phyloP scores from a whole-genome alignment of 1,139 yeast genomes.

The Candida pseudoviswanathii region DNA sequence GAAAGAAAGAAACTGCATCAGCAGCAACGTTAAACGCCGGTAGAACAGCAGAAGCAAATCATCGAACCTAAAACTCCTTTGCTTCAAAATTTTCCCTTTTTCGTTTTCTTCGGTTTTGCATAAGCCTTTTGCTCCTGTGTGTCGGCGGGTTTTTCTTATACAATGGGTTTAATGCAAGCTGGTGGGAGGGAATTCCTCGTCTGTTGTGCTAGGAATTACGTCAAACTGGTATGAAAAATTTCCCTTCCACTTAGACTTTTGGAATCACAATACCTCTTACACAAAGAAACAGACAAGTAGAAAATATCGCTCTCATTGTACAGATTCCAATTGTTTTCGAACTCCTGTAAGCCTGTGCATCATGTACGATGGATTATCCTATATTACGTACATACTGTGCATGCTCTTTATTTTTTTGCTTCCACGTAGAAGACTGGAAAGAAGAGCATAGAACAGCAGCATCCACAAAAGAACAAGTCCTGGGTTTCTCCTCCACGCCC shows the following conservation, averaged over 20 bases:
- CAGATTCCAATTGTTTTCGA: background rate
- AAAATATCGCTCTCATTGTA: background rate
- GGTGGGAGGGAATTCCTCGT: too few species aligned
- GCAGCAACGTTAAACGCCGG: constrained; percentile 1
- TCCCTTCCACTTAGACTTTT: background rate
- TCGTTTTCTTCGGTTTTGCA: background rate
- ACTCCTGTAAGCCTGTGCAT: background rate
- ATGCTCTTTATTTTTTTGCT: too few species aligned
- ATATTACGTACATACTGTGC: background rate
- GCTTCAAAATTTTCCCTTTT: background rate
- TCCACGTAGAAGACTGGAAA: too few species aligned
- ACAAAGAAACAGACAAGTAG: background rate
- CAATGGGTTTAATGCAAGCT: background rate
- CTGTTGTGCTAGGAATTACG: background rate
- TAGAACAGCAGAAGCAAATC: background rate
- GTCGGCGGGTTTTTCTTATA: too few species aligned
- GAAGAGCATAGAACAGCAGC: too few species aligned
- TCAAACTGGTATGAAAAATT: background rate
- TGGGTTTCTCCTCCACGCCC: too few species aligned
- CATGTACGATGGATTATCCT: background rate
- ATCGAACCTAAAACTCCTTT: background rate
- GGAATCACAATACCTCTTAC: background rate
- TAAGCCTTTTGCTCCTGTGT: background rate
- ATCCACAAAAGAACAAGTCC: too few species aligned
- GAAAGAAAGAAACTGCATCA: background rate